Evolutionary conservation across 192 early-diverging fungal genomes (phyloP).

Genomic region (Mortierella hygrophila): DNA sequence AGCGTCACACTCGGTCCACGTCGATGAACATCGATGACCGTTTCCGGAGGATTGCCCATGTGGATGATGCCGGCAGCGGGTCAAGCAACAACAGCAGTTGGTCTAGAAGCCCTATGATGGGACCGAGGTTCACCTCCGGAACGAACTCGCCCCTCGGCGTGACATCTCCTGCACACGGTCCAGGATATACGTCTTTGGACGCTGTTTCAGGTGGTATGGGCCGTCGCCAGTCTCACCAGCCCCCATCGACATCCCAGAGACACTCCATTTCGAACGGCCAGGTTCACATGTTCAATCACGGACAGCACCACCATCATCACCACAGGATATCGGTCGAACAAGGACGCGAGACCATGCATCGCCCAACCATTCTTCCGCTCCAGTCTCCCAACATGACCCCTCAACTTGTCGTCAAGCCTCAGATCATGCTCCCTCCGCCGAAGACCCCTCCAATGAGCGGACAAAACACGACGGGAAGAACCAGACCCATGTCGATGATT

Average conservation of each 20-base stretch:
- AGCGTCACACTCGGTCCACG: constrained; percentile 35
- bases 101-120: constrained; percentile 42
- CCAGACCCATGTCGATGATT: constrained; percentile 49
- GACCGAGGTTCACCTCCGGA: constrained; percentile 45
- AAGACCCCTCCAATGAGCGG: constrained; percentile 52
- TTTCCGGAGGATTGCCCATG: constrained; percentile 13
- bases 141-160: constrained; percentile 32
- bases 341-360: constrained; percentile 41
- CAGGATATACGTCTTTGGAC: constrained; percentile 1
- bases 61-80: constrained; percentile 10
- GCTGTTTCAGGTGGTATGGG: not conserved
- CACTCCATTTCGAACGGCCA: constrained; percentile 50
- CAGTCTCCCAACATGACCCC: constrained; percentile 40
- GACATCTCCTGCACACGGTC: constrained; percentile 17
- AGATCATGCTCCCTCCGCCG: constrained; percentile 50
- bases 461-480: constrained; percentile 38
- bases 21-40: constrained; percentile 56
- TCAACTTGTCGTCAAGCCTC: constrained; percentile 51
- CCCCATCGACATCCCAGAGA: constrained; percentile 23
- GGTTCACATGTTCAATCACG: constrained; percentile 14
- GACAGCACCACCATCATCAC: constrained; percentile 22
- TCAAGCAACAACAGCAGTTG: constrained; percentile 43
- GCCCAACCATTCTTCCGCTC: constrained; percentile 32
- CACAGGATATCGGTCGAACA: constrained; percentile 37
- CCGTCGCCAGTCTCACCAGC: constrained; percentile 37